phyloP scores from a whole-genome alignment of 495 filamentous ascomycete genomes.

The Penicillium cinerascens region DNA sequence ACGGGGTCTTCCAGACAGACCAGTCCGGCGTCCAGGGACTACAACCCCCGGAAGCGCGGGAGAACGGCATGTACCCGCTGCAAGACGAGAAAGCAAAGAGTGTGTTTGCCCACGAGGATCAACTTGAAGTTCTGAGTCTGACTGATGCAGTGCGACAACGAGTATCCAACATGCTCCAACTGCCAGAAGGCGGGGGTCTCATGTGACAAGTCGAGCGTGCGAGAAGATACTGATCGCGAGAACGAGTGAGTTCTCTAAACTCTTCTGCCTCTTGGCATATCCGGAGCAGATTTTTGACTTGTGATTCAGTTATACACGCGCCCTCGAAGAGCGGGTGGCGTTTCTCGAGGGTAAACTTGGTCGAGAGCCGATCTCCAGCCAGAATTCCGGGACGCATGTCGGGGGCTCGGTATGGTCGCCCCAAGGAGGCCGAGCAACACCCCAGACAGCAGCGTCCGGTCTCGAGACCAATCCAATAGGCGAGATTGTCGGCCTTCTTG shows the following conservation, averaged over 20 bases:
- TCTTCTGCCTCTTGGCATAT: neutral
- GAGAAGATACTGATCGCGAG: slow-evolving; percentile 40
- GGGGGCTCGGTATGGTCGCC: slow-evolving; percentile 25
- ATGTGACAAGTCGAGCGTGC: slow-evolving; percentile 48
- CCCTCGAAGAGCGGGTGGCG: slow-evolving; percentile 45
- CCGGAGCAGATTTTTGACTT: neutral
- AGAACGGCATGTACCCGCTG: slow-evolving; percentile 52
- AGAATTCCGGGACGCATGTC: slow-evolving; percentile 14
- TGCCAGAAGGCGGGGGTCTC: slow-evolving; percentile 45
- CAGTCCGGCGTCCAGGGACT: slow-evolving; percentile 25
- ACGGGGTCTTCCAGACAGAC: slow-evolving; percentile 19
- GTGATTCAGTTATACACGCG: slow-evolving; percentile 40
- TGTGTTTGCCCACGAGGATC: slow-evolving; percentile 4
- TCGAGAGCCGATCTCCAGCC: slow-evolving; percentile 17
- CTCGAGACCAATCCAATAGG: slow-evolving; percentile 44
- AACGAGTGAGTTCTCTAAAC: slow-evolving; percentile 30
- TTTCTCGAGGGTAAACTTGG: slow-evolving; percentile 41
- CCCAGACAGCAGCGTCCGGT: slow-evolving; percentile 20
- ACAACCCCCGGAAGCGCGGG: slow-evolving; percentile 49
- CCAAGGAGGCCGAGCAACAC: slow-evolving; percentile 21
- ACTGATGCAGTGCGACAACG: slow-evolving; percentile 38
- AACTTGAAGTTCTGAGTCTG: neutral
- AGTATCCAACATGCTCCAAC: slow-evolving; percentile 48
- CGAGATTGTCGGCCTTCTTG: slow-evolving; percentile 50
- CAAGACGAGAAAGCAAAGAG: slow-evolving; percentile 51